Conservation (phyloP, 2,329 filamentous ascomycete species). For the Colletotrichum destructivum region DNA sequence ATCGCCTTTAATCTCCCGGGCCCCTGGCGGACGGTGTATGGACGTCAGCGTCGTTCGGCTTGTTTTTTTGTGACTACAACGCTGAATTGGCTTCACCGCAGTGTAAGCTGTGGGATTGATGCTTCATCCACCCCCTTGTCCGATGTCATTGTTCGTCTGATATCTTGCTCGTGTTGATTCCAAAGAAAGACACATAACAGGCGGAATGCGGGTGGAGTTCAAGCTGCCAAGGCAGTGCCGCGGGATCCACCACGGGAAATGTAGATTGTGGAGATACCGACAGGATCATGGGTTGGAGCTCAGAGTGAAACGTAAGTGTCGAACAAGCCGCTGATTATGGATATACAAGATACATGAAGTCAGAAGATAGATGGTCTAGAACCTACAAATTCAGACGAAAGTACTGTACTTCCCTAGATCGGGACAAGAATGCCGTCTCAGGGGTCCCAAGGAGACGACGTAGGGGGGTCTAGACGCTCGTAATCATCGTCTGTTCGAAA, state of each 20-base stretch:
- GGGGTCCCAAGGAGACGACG: too few species aligned
- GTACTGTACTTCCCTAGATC: slow-evolving; percentile 11
- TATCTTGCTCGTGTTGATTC: not conserved
- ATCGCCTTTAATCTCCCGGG: slow-evolving; percentile 39
- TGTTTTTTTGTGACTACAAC: too few species aligned
- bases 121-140: not conserved
- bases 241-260: slow-evolving; percentile 12
- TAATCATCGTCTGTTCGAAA: slow-evolving; percentile 38
- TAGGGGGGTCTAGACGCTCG: not conserved
- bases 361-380: slow-evolving; percentile 5
- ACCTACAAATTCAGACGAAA: slow-evolving; percentile 1
- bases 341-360: not conserved
- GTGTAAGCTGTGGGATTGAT: too few species aligned
- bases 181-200: not conserved
- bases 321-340: slow-evolving; percentile 5
- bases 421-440: slow-evolving; percentile 20
- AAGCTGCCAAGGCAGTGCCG: not conserved
- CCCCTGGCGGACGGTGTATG: slow-evolving; percentile 19
- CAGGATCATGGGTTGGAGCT: not conserved
- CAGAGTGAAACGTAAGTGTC: not conserved
- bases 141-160: not conserved
- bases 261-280: slow-evolving; percentile 8
- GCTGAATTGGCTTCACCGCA: not conserved
- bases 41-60: not conserved
- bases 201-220: not conserved